A percentile compares a stretch with the other conserved stretches of the same genome.
These are phyloP conservation scores for Parasitella parasitica DNA, from an alignment of 371 early-diverging fungal species.

Conservation along the genomic window DNA sequence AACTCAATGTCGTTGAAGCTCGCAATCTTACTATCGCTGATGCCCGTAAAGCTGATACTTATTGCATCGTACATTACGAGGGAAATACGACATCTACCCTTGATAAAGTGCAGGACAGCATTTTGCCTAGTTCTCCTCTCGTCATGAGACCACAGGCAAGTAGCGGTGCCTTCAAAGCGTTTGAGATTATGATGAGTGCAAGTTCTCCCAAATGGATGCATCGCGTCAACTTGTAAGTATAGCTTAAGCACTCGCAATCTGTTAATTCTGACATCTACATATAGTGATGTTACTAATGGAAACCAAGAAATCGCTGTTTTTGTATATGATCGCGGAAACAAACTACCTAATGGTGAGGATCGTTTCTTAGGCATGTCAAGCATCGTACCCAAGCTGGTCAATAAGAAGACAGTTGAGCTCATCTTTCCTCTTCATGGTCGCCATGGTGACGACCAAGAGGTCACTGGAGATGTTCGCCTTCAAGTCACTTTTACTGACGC, in stretches of 20 bases:
- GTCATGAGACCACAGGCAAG: slow-evolving; percentile 11
- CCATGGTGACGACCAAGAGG: slow-evolving; percentile 32
- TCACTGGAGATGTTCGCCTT: slow-evolving; percentile 69
- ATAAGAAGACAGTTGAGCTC: slow-evolving; percentile 64
- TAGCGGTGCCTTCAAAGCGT: slow-evolving; percentile 6
- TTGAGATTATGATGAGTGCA: slow-evolving; percentile 47
- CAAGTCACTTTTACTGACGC: slow-evolving; percentile 54
- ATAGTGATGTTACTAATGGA: slow-evolving; percentile 63
- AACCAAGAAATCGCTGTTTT: slow-evolving; percentile 63
- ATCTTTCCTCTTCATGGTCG: slow-evolving; percentile 62
- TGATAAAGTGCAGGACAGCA: slow-evolving; percentile 21
- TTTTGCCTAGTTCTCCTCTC: not conserved
- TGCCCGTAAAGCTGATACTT: slow-evolving; percentile 42
- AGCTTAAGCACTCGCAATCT: not conserved
- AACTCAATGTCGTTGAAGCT: slow-evolving; percentile 44
- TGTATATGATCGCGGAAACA: slow-evolving; percentile 63
- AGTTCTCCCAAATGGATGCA: slow-evolving; percentile 66
- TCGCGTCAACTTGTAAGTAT: slow-evolving; percentile 67
- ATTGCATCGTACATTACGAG: slow-evolving; percentile 52
- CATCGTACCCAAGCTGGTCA: slow-evolving; percentile 53
- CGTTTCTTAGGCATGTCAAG: slow-evolving; percentile 66
- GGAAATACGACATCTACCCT: slow-evolving; percentile 45
- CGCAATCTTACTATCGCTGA: slow-evolving; percentile 45
- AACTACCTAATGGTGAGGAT: slow-evolving; percentile 44
- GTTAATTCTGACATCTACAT: not conserved